Percentiles rank a stretch among this genome's conserved stretches.
Conservation (phyloP, 2,329 filamentous ascomycete genomes). For the Calonectria fujianensis region DNA sequence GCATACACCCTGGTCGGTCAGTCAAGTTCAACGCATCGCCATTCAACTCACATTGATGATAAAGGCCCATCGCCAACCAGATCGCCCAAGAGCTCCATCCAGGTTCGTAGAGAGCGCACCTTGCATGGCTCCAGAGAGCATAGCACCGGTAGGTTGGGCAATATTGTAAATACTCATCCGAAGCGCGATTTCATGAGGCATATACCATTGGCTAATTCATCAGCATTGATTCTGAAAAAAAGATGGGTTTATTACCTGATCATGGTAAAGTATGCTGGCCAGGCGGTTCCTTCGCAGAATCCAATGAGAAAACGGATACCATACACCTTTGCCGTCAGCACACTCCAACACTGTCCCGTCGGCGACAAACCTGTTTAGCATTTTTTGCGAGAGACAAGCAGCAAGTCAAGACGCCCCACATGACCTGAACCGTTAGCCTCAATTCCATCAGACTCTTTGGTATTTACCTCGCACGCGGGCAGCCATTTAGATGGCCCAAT, state of each 20-base stretch:
- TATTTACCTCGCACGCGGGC: slow-evolving; percentile 29
- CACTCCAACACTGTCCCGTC: no score
- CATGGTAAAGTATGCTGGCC: slow-evolving; percentile 43
- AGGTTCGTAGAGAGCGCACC: slow-evolving; percentile 35
- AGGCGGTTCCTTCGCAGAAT: slow-evolving; percentile 38
- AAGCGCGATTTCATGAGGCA: slow-evolving; percentile 35
- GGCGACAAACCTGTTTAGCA: background rate
- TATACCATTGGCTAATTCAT: slow-evolving; percentile 26
- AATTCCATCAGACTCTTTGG: background rate
- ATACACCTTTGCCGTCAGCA: slow-evolving; percentile 28
- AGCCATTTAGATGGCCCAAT: slow-evolving; percentile 40
- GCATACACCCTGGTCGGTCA: slow-evolving; percentile 4
- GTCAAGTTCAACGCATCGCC: background rate
- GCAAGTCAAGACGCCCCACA: slow-evolving; percentile 22
- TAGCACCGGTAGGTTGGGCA: slow-evolving; percentile 38
- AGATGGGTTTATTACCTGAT: slow-evolving; percentile 25
- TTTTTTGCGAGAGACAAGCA: slow-evolving; percentile 3
- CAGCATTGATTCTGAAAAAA: background rate
- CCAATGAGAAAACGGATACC: slow-evolving; percentile 37
- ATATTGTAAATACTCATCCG: slow-evolving; percentile 42
- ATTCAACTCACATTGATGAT: slow-evolving; percentile 39
- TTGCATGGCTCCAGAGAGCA: slow-evolving; percentile 41
- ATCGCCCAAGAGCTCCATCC: slow-evolving; percentile 31
- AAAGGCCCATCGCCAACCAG: slow-evolving; percentile 43
- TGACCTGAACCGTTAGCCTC: background rate